Percentiles rank a stretch among this genome's conserved stretches.
phyloP scores from a whole-genome alignment of 2,329 filamentous ascomycete species.

The Calonectria honghensis region DNA sequence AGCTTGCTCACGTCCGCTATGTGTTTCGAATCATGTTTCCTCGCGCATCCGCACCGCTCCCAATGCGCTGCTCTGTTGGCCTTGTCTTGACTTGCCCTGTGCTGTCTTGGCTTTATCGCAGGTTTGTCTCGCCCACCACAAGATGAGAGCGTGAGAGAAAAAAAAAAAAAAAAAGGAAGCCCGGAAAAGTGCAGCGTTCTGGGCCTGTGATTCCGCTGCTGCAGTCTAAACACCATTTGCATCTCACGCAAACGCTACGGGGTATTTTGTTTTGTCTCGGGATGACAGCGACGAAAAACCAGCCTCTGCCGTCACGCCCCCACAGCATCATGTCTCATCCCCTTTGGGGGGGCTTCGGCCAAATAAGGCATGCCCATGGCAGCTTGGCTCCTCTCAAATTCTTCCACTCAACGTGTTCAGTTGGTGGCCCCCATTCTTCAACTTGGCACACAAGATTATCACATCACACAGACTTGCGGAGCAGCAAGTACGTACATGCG shows the following conservation, averaged over 20 bases:
- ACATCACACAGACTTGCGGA: conserved; percentile 3
- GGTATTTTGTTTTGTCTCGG: conserved; percentile 40
- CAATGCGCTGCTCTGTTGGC: conserved; percentile 12
- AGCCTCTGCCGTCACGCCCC: conserved; percentile 41
- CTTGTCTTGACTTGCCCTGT: conserved; percentile 17
- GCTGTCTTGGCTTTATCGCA: conserved; percentile 28
- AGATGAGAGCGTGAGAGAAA: not conserved
- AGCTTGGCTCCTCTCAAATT: conserved; percentile 5
- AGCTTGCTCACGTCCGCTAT: not conserved
- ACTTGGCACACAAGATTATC: conserved; percentile 18
- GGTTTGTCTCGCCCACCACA: conserved; percentile 12
- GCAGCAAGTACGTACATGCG: not conserved
- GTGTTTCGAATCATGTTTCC: conserved; percentile 13
- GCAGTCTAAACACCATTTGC: conserved; percentile 5
- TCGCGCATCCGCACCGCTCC: not conserved
- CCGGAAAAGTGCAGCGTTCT: not conserved
- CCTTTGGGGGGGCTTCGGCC: conserved; percentile 5
- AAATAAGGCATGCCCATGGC: conserved; percentile 23
- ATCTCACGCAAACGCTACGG: conserved; percentile 25
- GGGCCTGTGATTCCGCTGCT: not conserved
- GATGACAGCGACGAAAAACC: conserved; percentile 32
- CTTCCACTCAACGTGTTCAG: conserved; percentile 17
- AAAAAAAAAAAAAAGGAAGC: not conserved
- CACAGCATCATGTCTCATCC: conserved; percentile 12
- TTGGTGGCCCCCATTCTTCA: not conserved